Evolutionary conservation across 2,329 filamentous ascomycete genomes (phyloP), one percentile per base, ranked within the genome.

Genomic region (Colletotrichum ledebouriae): DNA sequence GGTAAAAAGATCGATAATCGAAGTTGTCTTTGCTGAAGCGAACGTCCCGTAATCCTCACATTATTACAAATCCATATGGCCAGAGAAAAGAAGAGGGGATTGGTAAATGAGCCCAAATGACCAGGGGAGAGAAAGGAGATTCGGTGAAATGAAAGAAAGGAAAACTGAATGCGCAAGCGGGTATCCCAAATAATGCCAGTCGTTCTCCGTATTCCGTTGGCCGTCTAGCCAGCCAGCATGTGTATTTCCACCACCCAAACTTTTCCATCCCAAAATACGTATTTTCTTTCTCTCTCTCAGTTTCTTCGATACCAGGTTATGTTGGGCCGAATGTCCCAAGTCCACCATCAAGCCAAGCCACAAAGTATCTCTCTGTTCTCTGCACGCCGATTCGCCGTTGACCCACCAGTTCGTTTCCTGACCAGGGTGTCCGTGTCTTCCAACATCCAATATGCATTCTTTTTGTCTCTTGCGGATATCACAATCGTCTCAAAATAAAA

Each of bases 131-230:
- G 41, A 6, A 44, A 9, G 15, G 22, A 17, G 29, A 29, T 29
- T 12, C 6, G 12, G 17, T 12, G 17, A 42, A 33, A n/a, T 22
- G 49, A 11, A 47, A 72, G 52, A 63, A 57, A 59, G 72, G 60
- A 39, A 65, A 70, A 68, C 61, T 25, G 50, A 68, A 59, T 68
- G 59, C 59, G 49, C 39, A 53, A 60, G 52, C 64, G 67, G 67
- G 67, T 70, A 70, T 70, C 59, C 67, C 62, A 57, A 66, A 53
- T 22, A 69, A 69, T 67, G 56, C 57, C 66, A 57, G 49, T 62
- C 62, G 17, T 67, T 60, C 50, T 56, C 62, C 63, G 60, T 64
- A 25, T 33, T 22, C 47, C 55, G 29, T 29, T 64, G 53, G 39
- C 61, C 25, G 25, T 42, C 41, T 50, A n/a, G 50, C 42, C 34